Conservation (phyloP, 768 basidiomycete genomes). For the Melanogaster broomeanus region DNA sequence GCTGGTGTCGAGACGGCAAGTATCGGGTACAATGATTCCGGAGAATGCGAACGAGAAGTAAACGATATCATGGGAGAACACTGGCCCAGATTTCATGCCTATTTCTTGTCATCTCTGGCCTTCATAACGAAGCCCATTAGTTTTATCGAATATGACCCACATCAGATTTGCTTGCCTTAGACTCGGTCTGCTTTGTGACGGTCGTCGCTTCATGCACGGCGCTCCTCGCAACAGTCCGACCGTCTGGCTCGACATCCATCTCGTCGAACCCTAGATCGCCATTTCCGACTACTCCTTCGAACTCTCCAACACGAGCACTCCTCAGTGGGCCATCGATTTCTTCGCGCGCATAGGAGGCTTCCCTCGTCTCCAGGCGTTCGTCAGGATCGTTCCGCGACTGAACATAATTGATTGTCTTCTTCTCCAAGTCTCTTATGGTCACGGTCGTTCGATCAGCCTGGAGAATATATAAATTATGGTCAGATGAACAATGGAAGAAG, state of each 20-base stretch:
- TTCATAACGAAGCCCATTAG: background rate
- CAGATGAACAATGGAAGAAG: background rate
- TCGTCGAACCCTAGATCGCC: constrained; percentile 30
- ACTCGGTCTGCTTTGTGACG: background rate
- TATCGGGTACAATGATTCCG: background rate
- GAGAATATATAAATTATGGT: background rate
- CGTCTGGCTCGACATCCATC: constrained; percentile 21
- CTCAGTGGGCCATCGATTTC: constrained; percentile 31
- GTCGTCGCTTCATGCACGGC: constrained; percentile 9
- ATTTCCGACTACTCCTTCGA: constrained; percentile 30
- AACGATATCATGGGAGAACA: background rate
- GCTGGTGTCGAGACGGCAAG: background rate
- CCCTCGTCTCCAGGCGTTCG: constrained; percentile 15
- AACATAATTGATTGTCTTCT: constrained; percentile 22
- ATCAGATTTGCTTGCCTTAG: constrained; percentile 12
- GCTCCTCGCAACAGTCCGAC: constrained; percentile 22
- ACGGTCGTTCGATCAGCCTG: constrained; percentile 27
- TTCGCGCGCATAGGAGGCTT: constrained; percentile 28
- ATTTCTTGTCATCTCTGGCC: background rate
- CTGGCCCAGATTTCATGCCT: constrained; percentile 13
- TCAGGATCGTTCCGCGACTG: constrained; percentile 16
- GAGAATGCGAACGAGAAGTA: background rate
- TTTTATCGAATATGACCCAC: constrained; percentile 10
- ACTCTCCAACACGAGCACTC: constrained; percentile 29
- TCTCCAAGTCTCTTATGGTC: constrained; percentile 19